Conservation (phyloP, 768 basidiomycete genomes). For the Boletus rufocinnamomeus region DNA sequence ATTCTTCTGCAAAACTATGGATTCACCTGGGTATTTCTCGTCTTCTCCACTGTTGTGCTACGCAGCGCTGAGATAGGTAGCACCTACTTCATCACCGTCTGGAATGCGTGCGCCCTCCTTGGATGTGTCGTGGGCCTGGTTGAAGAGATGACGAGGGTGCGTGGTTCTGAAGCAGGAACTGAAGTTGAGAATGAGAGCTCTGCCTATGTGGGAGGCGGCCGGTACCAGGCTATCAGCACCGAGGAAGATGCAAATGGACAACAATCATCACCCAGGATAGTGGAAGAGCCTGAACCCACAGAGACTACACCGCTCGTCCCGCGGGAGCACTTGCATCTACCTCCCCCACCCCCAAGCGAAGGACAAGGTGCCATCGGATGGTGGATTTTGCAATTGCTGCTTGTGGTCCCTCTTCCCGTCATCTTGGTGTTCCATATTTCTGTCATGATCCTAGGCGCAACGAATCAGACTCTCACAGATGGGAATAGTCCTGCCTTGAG, state of each 20-base stretch:
- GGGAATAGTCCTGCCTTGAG: constrained; percentile 53
- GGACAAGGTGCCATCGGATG: constrained; percentile 36
- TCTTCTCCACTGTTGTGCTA: constrained; percentile 49
- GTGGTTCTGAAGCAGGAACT: constrained; percentile 11
- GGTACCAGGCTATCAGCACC: constrained; percentile 31
- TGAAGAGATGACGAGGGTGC: constrained; percentile 35
- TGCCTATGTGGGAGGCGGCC: constrained; percentile 18
- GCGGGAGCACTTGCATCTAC: constrained; percentile 26
- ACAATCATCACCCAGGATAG: constrained; percentile 21
- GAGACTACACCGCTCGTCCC: constrained; percentile 60
- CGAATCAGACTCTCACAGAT: constrained; percentile 62
- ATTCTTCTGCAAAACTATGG: constrained; percentile 55
- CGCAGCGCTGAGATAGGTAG: constrained; percentile 48
- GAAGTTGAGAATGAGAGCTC: constrained; percentile 4
- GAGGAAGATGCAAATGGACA: constrained; percentile 22
- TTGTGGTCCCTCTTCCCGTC: constrained; percentile 55
- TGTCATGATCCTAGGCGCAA: constrained; percentile 46
- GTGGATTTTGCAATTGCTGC: constrained; percentile 63
- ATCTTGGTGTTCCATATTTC: constrained; percentile 54
- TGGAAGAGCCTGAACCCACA: constrained; percentile 46
- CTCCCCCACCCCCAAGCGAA: constrained; percentile 5
- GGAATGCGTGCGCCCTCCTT: constrained; percentile 50
- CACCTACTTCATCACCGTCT: constrained; percentile 57
- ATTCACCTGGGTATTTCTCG: constrained; percentile 60
- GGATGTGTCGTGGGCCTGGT: constrained; percentile 41